Conservation (phyloP, 2,329 filamentous ascomycete genomes). For the Fusarium sacchari region DNA sequence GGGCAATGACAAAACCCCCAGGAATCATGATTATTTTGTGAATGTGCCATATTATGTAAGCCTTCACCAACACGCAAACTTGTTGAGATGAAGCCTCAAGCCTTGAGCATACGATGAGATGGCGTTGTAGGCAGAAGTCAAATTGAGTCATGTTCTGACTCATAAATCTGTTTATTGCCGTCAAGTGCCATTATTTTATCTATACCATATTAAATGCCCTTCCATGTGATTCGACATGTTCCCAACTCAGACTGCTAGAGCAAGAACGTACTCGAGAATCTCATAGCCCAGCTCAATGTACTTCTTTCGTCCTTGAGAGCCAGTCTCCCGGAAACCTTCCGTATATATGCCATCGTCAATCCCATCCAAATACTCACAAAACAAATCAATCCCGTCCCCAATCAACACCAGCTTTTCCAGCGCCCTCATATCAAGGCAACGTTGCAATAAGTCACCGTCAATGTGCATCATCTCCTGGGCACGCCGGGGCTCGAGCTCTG, state of each 20-base stretch:
- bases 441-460: conserved; percentile 71
- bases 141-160: not conserved
- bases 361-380: conserved; percentile 60
- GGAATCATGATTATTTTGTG: conserved; percentile 39
- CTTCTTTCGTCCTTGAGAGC: conserved; percentile 33
- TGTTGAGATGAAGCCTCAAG: not conserved
- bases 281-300: conserved; percentile 64
- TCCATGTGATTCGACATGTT: not conserved
- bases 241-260: conserved; percentile 56
- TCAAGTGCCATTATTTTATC: not conserved
- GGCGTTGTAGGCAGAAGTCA: not conserved
- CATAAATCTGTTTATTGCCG: not conserved
- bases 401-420: conserved; percentile 56
- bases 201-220: not conserved
- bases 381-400: conserved; percentile 50
- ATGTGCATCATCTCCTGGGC: conserved; percentile 68
- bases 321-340: conserved; percentile 42
- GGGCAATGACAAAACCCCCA: conserved; percentile 7
- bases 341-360: conserved; percentile 60
- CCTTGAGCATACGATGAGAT: not conserved
- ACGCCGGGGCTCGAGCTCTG: conserved; percentile 47
- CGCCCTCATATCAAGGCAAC: conserved; percentile 59
- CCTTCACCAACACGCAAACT: not conserved
- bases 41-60: conserved; percentile 46
- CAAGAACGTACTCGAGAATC: conserved; percentile 64